Evolutionary conservation across 1,139 yeast genomes (phyloP).

Genomic region (Protomyces macrosporus): DNA sequence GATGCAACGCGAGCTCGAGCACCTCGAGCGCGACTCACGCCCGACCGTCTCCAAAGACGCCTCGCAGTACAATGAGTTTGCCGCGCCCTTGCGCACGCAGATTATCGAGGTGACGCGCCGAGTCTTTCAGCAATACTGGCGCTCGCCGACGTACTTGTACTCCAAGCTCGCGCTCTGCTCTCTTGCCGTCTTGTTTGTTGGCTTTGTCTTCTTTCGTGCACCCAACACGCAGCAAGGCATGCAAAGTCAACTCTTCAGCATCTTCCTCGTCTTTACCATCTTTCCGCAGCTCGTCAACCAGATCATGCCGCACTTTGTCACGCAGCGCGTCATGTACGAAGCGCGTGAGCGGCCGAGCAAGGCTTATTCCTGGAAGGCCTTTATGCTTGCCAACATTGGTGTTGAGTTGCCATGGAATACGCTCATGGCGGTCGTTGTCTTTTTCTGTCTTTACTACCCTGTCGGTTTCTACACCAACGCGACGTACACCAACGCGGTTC

Average conservation of each 20-base stretch:
- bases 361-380: conserved; percentile 58
- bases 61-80: conserved; percentile 5
- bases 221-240: conserved; percentile 49
- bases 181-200: conserved; percentile 57
- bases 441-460: conserved; percentile 76
- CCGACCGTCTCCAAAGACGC: neutral
- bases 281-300: conserved; percentile 65
- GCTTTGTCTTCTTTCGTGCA: conserved; percentile 70
- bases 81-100: conserved; percentile 48
- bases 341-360: conserved; percentile 83
- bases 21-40: neutral
- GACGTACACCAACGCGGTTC: conserved; percentile 36
- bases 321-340: conserved; percentile 74
- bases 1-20: conserved; percentile 37
- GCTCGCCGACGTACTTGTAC: conserved; percentile 58
- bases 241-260: conserved; percentile 50
- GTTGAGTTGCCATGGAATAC: conserved; percentile 75
- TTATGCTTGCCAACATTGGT: conserved; percentile 58
- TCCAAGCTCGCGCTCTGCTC: conserved; percentile 49
- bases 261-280: conserved; percentile 62
- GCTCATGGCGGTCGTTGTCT: conserved; percentile 58
- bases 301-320: conserved; percentile 63
- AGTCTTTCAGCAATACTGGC: conserved; percentile 55
- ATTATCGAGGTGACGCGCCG: conserved; percentile 48
- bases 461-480: conserved; percentile 64